Percentiles rank a stretch among this genome's conserved stretches.
These are phyloP conservation scores for Nigrospora osmanthi DNA, from an alignment of 2,329 filamentous ascomycete species.

Conservation along the genomic window DNA sequence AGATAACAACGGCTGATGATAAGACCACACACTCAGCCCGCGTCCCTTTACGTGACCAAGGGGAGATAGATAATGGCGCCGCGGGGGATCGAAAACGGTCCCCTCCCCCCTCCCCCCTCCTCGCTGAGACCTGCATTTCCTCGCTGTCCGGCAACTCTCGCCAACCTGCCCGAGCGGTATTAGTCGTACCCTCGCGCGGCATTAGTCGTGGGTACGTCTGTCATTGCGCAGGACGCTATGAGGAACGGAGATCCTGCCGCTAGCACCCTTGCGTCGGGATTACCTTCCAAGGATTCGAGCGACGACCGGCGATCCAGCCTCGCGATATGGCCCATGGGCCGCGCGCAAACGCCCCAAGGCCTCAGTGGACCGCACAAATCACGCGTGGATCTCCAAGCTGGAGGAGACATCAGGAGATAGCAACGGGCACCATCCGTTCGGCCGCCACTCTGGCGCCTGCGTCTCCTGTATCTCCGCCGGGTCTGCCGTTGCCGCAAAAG, in stretches of 20 bases:
- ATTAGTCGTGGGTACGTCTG: background rate
- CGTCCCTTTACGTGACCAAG: conserved; percentile 1
- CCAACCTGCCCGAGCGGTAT: background rate
- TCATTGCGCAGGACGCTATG: background rate
- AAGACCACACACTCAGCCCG: background rate
- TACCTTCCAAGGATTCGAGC: too few relatives aligned
- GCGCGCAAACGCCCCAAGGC: too few relatives aligned
- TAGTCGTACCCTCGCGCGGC: background rate
- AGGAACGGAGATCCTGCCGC: background rate
- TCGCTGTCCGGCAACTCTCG: background rate
- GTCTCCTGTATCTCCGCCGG: too few relatives aligned
- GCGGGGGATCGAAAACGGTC: background rate
- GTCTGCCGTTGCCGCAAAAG: too few relatives aligned
- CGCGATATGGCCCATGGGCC: too few relatives aligned
- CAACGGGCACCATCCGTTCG: too few relatives aligned
- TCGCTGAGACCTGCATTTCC: background rate
- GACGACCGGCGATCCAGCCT: too few relatives aligned
- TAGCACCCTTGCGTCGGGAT: background rate
- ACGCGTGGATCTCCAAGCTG: too few relatives aligned
- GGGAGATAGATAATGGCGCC: background rate
- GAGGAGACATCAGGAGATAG: too few relatives aligned
- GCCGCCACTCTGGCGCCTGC: too few relatives aligned
- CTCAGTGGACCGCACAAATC: too few relatives aligned
- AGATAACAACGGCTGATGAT: background rate
- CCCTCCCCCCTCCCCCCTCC: background rate